Evolutionary conservation across 129 eudicot species (phyloP).

Genomic region (Tanacetum coccineum): DNA sequence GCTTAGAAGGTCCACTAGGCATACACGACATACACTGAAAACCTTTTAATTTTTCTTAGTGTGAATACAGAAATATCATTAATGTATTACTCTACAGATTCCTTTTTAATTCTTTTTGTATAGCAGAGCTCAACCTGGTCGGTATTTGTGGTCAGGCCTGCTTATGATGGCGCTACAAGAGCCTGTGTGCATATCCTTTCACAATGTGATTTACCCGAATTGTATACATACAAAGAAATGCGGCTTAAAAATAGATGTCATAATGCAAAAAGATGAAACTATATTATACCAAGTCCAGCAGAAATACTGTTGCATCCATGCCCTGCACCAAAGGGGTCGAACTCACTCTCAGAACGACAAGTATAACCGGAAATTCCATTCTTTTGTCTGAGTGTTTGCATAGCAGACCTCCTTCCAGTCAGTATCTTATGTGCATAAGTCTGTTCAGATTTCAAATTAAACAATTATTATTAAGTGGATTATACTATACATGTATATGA

Average conservation of each 20-base stretch:
- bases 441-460: conserved; percentile 39
- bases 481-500: background rate
- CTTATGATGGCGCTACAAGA: conserved; percentile 3
- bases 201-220: conserved; percentile 3
- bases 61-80: background rate
- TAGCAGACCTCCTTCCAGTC: conserved; percentile 74
- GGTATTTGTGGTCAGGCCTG: background rate
- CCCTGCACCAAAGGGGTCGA: conserved; percentile 80
- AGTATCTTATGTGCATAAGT: conserved; percentile 85
- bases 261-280: background rate
- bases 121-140: background rate
- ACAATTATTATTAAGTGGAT: conserved; percentile 11
- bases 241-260: background rate
- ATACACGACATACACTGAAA: conserved; percentile 1
- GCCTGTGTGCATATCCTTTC: background rate
- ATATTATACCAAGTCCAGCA: conserved; percentile 79
- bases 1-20: background rate
- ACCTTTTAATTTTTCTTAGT: background rate
- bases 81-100: too few species aligned
- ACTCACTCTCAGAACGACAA: conserved; percentile 63
- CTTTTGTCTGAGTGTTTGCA: conserved; percentile 46
- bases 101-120: background rate
- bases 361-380: conserved; percentile 54
- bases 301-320: conserved; percentile 98
- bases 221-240: background rate